phyloP scores from a whole-genome alignment of 2,329 filamentous ascomycete genomes.

The Aspergillus floridensis region DNA sequence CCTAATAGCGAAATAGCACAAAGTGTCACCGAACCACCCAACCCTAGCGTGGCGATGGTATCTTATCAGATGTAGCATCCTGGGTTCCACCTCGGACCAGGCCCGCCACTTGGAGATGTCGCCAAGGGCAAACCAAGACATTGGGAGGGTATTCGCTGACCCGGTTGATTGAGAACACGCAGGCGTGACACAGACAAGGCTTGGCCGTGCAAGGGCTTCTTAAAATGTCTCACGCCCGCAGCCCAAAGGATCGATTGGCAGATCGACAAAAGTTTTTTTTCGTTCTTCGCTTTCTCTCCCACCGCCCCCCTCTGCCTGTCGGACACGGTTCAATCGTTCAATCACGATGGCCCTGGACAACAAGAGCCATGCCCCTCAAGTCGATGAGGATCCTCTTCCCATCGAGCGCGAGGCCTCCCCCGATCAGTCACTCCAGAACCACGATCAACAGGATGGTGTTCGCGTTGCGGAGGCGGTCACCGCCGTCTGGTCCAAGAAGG shows the following conservation, averaged over 20 bases:
- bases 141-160: neutral
- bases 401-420: neutral
- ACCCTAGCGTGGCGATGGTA: neutral
- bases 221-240: neutral
- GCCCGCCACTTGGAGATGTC: neutral
- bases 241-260: neutral
- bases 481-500: slow-evolving; percentile 43
- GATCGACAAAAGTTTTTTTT: neutral
- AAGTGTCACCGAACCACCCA: neutral
- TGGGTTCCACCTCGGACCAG: neutral
- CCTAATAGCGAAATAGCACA: neutral
- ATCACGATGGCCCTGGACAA: neutral
- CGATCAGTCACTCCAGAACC: neutral
- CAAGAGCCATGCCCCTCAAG: neutral
- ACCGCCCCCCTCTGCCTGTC: neutral
- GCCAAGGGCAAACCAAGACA: neutral
- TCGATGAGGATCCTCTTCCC: neutral
- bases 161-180: neutral
- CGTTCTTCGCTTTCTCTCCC: neutral
- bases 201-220: neutral
- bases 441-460: slow-evolving; percentile 35
- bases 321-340: neutral
- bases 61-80: neutral
- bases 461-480: slow-evolving; percentile 46
- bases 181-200: neutral